Conservation (phyloP, 139 green algal species). For the Limnomonas spitsbergensis region DNA sequence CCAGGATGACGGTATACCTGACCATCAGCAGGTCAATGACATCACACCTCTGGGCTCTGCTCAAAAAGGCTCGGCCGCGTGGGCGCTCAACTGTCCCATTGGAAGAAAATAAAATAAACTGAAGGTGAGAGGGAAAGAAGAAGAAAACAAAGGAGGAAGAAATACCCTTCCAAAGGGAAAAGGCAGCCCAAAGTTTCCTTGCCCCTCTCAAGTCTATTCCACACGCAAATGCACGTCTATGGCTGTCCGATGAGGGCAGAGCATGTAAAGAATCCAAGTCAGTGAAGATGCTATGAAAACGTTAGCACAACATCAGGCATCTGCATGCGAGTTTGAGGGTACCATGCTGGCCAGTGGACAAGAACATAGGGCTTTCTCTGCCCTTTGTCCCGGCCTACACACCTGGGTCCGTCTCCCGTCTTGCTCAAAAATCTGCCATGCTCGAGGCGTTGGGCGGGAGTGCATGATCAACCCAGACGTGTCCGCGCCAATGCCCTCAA, state of each 20-base stretch:
- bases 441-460: slow-evolving; percentile 42
- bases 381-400: too few species aligned
- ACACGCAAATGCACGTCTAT: background rate
- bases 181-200: background rate
- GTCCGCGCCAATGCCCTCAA: slow-evolving; percentile 34
- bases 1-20: slow-evolving; percentile 57
- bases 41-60: too few species aligned
- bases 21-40: too few species aligned
- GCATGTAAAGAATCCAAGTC: background rate
- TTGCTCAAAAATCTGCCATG: slow-evolving; percentile 64
- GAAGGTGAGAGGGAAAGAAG: too few species aligned
- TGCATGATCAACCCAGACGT: slow-evolving; percentile 35
- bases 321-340: background rate
- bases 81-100: too few species aligned
- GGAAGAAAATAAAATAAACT: too few species aligned
- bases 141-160: too few species aligned
- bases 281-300: background rate
- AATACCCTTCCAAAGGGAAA: background rate
- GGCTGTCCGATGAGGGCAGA: background rate
- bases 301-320: background rate
- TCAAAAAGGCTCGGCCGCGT: too few species aligned
- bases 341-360: too few species aligned
- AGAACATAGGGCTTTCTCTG: too few species aligned
- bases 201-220: background rate
- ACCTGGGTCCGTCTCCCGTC: slow-evolving; percentile 59